Percentiles rank a stretch among this genome's conserved stretches.
phyloP scores from a whole-genome alignment of 768 basidiomycete species.

The Agaricus subrufescens region DNA sequence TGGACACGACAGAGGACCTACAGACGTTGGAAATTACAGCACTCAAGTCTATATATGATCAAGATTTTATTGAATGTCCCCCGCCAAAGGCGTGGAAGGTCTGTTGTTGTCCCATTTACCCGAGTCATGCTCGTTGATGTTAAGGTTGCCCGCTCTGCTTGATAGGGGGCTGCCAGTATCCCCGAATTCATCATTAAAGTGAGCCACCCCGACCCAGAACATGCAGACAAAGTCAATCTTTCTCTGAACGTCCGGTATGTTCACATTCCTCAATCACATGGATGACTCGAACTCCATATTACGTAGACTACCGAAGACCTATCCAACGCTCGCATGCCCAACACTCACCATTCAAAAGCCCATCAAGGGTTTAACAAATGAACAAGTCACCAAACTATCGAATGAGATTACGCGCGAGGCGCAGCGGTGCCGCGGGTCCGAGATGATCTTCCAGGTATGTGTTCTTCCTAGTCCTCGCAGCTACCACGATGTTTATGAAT shows the following conservation, averaged over 20 bases:
- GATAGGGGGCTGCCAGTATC: conserved; percentile 60
- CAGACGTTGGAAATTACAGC: conserved; percentile 69
- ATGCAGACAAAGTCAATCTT: conserved; percentile 56
- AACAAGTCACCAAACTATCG: conserved; percentile 52
- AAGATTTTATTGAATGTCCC: conserved; percentile 69
- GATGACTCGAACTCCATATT: neutral
- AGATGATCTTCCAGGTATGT: conserved; percentile 76
- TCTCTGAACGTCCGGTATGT: conserved; percentile 69
- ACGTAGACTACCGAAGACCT: conserved; percentile 60
- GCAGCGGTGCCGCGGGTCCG: conserved; percentile 58
- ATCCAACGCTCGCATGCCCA: conserved; percentile 68
- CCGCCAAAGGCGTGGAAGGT: conserved; percentile 87
- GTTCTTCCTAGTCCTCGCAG: neutral
- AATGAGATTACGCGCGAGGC: conserved; percentile 63
- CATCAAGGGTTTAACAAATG: conserved; percentile 49
- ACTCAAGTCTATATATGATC: conserved; percentile 74
- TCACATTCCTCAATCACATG: neutral
- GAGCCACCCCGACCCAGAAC: conserved; percentile 53
- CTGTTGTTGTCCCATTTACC: conserved; percentile 10
- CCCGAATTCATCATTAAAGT: conserved; percentile 78
- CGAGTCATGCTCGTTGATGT: neutral
- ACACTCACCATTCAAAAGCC: conserved; percentile 67
- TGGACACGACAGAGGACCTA: conserved; percentile 73
- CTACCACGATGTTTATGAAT: neutral
- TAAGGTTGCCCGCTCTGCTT: neutral